phyloP scores from a whole-genome alignment of 2,329 filamentous ascomycete genomes.

The Fusarium tanahbumbuense region DNA sequence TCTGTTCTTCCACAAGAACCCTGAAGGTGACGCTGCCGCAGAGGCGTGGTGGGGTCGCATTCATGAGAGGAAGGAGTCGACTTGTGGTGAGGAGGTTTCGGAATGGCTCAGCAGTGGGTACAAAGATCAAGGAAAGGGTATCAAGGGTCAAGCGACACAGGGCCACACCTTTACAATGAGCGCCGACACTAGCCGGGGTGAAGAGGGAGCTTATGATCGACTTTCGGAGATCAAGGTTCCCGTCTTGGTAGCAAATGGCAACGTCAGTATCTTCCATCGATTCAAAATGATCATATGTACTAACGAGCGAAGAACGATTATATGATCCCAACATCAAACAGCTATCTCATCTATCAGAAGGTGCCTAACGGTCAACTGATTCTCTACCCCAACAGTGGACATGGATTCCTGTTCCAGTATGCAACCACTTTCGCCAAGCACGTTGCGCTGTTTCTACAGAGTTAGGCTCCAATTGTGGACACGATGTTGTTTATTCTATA shows the following conservation, averaged over 20 bases:
- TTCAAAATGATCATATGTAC: fast-evolving
- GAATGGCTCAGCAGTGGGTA: background rate
- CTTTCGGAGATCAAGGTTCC: background rate
- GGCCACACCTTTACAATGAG: background rate
- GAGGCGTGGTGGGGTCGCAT: slow-evolving; percentile 15
- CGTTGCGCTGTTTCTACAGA: background rate
- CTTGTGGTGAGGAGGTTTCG: background rate
- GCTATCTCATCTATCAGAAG: slow-evolving; percentile 6
- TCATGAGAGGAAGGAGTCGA: background rate
- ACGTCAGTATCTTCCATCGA: background rate
- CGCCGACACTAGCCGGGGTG: background rate
- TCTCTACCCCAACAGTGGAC: slow-evolving; percentile 13
- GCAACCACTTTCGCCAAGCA: background rate
- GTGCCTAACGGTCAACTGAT: slow-evolving; percentile 4
- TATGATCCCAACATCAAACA: slow-evolving; percentile 19
- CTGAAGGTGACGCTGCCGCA: slow-evolving; percentile 1
- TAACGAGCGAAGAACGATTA: slow-evolving; percentile 5
- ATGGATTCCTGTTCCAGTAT: slow-evolving; percentile 19
- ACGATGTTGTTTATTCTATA: background rate
- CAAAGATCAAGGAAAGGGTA: background rate
- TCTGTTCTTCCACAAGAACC: slow-evolving; percentile 5
- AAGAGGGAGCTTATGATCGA: background rate
- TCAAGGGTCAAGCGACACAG: background rate
- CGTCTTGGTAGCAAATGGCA: background rate
- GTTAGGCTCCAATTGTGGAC: background rate